These are phyloP conservation scores for Fomitopsis palustris DNA, from an alignment of 1,284 basidiomycete species.

Conservation along the genomic window DNA sequence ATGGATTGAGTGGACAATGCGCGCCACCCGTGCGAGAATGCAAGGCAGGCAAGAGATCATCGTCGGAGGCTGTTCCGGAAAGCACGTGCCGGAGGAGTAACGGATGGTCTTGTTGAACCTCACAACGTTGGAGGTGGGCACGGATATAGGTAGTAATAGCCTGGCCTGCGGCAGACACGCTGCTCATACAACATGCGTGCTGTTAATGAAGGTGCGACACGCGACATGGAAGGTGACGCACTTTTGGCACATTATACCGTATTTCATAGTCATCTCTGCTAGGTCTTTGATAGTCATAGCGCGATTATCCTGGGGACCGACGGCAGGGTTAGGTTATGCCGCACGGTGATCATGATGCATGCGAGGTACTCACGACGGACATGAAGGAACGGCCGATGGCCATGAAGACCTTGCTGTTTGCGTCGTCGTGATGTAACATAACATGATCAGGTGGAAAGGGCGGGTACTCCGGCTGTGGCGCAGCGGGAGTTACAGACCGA, in stretches of 20 bases:
- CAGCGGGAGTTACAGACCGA: constrained; percentile 6
- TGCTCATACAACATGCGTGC: constrained; percentile 24
- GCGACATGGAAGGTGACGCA: constrained; percentile 33
- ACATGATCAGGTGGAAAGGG: constrained; percentile 59
- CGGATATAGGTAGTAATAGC: constrained; percentile 78
- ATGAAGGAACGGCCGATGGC: constrained; percentile 69
- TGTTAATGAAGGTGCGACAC: background rate
- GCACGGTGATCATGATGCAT: background rate
- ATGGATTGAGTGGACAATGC: constrained; percentile 41
- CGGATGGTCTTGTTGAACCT: constrained; percentile 65
- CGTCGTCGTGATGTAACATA: constrained; percentile 69
- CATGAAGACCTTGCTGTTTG: constrained; percentile 62
- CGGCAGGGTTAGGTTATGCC: constrained; percentile 7
- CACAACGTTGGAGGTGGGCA: constrained; percentile 65
- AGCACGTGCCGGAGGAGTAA: constrained; percentile 68
- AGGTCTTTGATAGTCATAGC: constrained; percentile 83
- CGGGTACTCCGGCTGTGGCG: constrained; percentile 19
- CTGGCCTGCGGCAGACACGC: constrained; percentile 71
- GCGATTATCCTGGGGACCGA: constrained; percentile 55
- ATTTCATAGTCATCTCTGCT: constrained; percentile 60
- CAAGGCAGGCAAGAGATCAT: constrained; percentile 67
- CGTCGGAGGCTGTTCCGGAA: constrained; percentile 66
- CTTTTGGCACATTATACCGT: constrained; percentile 72
- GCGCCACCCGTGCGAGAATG: constrained; percentile 69
- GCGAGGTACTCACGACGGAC: constrained; percentile 54